Conservation (phyloP, 495 filamentous ascomycete genomes). For the Xylona heveae region DNA sequence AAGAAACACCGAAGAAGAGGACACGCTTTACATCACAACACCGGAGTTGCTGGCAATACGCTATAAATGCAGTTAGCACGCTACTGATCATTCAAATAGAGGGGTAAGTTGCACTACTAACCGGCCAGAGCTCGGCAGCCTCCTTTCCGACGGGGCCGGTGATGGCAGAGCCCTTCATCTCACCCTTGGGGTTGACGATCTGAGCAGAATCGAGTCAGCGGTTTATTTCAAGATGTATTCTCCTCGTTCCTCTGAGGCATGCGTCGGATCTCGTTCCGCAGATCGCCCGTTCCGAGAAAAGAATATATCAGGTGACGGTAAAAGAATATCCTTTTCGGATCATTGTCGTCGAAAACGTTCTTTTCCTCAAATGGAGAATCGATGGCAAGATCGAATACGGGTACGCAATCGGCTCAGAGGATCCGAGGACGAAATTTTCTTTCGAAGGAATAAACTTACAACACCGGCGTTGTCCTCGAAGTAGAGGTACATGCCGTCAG, state of each 20-base stretch:
- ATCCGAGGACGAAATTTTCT: no score
- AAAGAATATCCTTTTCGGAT: no score
- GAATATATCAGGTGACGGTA: no score
- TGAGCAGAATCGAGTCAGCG: constrained; percentile 16
- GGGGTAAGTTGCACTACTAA: constrained; percentile 23
- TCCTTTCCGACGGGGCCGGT: constrained; percentile 99
- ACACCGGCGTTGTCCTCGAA: constrained; percentile 99
- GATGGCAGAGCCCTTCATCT: constrained; percentile 99
- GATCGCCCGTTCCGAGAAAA: no score
- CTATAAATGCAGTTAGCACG: constrained; percentile 17
- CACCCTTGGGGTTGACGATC: constrained; percentile 99
- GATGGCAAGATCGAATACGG: no score
- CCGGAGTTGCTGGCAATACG: constrained; percentile 99
- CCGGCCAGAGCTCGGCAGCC: constrained; percentile 97
- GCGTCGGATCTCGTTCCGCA: no score
- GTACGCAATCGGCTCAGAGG: no score
- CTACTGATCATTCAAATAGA: constrained; percentile 1
- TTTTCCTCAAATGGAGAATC: no score
- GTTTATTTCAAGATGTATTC: no score
- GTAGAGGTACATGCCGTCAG: constrained; percentile 96
- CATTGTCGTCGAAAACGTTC: no score
- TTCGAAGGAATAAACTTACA: constrained; percentile 45
- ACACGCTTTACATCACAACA: constrained; percentile 81
- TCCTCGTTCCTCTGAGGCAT: no score
- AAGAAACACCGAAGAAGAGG: constrained; percentile 6